Conservation (phyloP, 2,329 filamentous ascomycete species). For the Colletotrichum sp. region DNA sequence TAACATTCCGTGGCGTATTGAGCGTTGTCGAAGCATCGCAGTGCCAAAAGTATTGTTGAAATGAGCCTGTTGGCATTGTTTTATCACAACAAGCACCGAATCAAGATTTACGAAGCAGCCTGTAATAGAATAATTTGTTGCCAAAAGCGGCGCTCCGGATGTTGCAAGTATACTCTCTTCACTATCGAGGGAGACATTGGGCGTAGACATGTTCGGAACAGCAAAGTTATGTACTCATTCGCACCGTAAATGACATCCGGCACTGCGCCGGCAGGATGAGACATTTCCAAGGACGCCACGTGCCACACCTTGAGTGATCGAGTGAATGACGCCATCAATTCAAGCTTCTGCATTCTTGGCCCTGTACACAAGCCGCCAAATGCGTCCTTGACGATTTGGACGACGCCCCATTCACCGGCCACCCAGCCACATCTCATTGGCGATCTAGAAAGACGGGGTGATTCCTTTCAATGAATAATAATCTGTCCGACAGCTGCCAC, state of each 20-base stretch:
- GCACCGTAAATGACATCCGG: neutral
- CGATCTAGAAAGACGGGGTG: neutral
- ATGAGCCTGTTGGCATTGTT: neutral
- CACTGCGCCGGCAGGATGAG: neutral
- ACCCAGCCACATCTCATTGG: neutral
- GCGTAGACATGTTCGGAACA: neutral
- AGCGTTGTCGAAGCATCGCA: neutral
- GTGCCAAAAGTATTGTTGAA: neutral
- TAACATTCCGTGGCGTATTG: neutral
- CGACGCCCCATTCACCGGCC: neutral
- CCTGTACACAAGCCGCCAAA: neutral
- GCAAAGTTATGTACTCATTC: neutral
- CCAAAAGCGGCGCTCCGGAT: neutral
- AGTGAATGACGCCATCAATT: neutral
- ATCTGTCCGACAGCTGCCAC: neutral
- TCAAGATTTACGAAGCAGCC: neutral
- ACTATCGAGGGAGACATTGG: rapidly evolving
- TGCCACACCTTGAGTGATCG: neutral
- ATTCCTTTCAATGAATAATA: neutral
- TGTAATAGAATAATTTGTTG: neutral
- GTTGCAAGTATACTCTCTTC: neutral
- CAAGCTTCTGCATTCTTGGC: neutral
- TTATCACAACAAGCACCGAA: neutral
- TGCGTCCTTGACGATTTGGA: neutral
- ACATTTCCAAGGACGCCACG: neutral